Evolutionary conservation across 2,329 filamentous ascomycete species (phyloP).

Genomic region (Aspergillus amoenus): DNA sequence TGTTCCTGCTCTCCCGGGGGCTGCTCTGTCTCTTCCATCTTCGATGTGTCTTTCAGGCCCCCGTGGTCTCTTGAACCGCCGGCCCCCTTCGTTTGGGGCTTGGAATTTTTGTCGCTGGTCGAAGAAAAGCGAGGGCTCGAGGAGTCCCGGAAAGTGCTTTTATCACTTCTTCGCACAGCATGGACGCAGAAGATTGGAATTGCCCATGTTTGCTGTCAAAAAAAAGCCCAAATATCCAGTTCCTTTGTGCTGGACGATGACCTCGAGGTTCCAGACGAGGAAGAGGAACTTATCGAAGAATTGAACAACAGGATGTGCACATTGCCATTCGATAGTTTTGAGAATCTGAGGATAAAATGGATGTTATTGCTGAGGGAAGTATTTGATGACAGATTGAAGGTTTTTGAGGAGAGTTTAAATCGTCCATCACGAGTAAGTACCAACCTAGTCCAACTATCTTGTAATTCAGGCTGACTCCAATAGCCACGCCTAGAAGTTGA

Average conservation of each 20-base stretch:
- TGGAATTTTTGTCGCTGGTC: background rate
- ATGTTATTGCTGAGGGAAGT: background rate
- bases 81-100: background rate
- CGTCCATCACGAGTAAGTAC: no score
- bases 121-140: no score
- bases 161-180: no score
- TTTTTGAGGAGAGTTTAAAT: rapidly evolving
- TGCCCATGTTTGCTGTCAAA: background rate
- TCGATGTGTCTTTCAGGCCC: background rate
- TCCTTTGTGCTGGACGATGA: rapidly evolving
- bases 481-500: background rate
- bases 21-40: background rate
- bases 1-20: background rate
- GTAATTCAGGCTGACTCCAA: no score
- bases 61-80: no score
- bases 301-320: background rate
- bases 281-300: background rate
- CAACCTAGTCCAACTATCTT: no score
- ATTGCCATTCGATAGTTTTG: background rate
- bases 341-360: background rate
- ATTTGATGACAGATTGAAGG: background rate
- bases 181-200: background rate
- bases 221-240: no score
- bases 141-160: rapidly evolving
- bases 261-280: background rate